These are phyloP conservation scores for Labyrinthula sp. DNA, from an alignment of 352 stramenopile genomes.

Conservation along the genomic window DNA sequence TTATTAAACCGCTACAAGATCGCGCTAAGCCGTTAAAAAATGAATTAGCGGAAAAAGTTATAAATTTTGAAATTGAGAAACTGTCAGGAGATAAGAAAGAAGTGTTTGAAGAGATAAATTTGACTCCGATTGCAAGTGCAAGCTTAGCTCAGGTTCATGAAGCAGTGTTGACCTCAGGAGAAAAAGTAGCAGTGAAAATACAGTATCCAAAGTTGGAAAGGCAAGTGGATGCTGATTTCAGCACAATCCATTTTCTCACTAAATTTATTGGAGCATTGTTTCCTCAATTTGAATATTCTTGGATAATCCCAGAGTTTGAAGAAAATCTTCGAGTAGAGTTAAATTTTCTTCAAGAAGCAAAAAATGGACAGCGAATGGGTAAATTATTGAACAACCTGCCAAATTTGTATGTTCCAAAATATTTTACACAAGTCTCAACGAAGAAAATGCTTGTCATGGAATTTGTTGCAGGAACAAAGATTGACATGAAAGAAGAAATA, in stretches of 20 bases:
- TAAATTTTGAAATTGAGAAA: constrained; percentile 32
- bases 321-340: constrained; percentile 46
- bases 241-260: constrained; percentile 33
- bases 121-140: constrained; percentile 52
- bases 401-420: constrained; percentile 38
- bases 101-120: constrained; percentile 52
- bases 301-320: constrained; percentile 59
- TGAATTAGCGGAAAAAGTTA: constrained; percentile 29
- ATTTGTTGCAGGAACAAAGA: constrained; percentile 54
- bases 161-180: constrained; percentile 46
- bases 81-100: constrained; percentile 34
- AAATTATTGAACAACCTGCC: constrained; percentile 41
- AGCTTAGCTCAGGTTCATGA: constrained; percentile 60
- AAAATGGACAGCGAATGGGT: constrained; percentile 39
- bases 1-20: constrained; percentile 50
- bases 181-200: constrained; percentile 62
- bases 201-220: constrained; percentile 63
- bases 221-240: constrained; percentile 51
- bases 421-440: constrained; percentile 42
- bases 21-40: constrained; percentile 38
- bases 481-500: constrained; percentile 46
- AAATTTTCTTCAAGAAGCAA: constrained; percentile 56
- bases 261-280: constrained; percentile 49
- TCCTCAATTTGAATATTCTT: constrained; percentile 48
- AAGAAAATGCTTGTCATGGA: constrained; percentile 57